Conservation (phyloP, 306 rosid species). For the Quercus engelmannii region DNA sequence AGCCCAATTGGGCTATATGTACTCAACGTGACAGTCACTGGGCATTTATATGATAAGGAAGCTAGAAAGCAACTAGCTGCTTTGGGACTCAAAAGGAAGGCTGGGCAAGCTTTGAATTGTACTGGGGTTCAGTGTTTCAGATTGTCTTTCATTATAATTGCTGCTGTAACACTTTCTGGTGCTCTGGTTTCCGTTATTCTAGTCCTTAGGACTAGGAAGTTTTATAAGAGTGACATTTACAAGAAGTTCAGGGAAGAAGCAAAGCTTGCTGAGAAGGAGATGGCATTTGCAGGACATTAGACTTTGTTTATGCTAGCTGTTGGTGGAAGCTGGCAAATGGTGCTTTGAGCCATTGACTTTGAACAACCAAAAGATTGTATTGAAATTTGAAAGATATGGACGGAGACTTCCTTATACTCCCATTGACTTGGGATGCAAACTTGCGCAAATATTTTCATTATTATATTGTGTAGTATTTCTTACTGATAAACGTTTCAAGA, state of each 20-base stretch:
- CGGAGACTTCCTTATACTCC: too few species aligned
- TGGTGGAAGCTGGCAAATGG: neutral
- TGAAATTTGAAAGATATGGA: too few species aligned
- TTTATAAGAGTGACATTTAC: slow-evolving; percentile 40
- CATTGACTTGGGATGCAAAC: too few species aligned
- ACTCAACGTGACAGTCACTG: slow-evolving; percentile 41
- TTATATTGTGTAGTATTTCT: too few species aligned
- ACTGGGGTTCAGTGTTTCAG: slow-evolving; percentile 34
- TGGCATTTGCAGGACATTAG: neutral
- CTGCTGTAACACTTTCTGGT: slow-evolving; percentile 37
- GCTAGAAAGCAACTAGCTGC: slow-evolving; percentile 29
- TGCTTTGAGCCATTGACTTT: neutral
- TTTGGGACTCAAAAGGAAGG: neutral
- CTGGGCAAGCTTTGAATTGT: slow-evolving; percentile 22
- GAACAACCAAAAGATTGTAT: too few species aligned
- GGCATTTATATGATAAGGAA: slow-evolving; percentile 40
- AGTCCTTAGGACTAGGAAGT: slow-evolving; percentile 48
- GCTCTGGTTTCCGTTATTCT: slow-evolving; percentile 28
- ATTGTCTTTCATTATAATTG: slow-evolving; percentile 36
- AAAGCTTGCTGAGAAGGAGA: neutral
- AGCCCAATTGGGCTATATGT: slow-evolving; percentile 34
- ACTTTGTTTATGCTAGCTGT: too few species aligned
- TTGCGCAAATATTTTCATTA: too few species aligned
- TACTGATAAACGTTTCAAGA: too few species aligned
- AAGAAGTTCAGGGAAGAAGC: slow-evolving; percentile 26